Conservation (phyloP, 495 filamentous ascomycete genomes). For the Opeltia flavorubescens region DNA sequence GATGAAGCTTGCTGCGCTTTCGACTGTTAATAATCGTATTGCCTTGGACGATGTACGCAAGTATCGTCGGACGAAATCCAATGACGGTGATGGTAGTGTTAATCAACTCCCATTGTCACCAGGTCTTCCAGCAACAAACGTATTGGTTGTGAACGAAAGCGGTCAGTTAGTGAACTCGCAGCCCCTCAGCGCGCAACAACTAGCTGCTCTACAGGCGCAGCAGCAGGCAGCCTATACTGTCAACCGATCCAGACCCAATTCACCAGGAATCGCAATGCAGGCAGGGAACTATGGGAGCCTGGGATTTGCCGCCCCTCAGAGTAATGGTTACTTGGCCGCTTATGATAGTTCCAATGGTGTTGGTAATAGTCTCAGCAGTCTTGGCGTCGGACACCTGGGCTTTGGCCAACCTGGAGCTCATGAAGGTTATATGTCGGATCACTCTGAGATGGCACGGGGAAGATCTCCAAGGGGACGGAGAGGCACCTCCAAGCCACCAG, state of each 20-base stretch:
- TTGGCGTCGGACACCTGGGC: conserved; percentile 66
- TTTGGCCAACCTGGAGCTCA: conserved; percentile 38
- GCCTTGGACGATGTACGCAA: conserved; percentile 92
- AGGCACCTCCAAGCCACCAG: conserved; percentile 92
- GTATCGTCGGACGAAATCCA: conserved; percentile 80
- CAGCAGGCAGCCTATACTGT: conserved; percentile 65
- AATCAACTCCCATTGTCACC: conserved; percentile 33
- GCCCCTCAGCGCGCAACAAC: conserved; percentile 71
- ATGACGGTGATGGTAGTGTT: conserved; percentile 53
- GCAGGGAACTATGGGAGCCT: conserved; percentile 48
- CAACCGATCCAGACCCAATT: conserved; percentile 81
- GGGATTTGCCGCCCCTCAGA: conserved; percentile 78
- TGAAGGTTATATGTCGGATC: conserved; percentile 90
- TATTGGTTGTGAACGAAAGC: conserved; percentile 82
- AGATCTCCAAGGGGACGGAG: conserved; percentile 84
- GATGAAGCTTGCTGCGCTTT: conserved; percentile 95
- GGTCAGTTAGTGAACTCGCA: conserved; percentile 77
- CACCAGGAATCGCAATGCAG: conserved; percentile 79
- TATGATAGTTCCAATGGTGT: conserved; percentile 67
- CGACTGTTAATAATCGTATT: conserved; percentile 96
- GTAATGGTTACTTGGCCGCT: conserved; percentile 86
- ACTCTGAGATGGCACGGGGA: conserved; percentile 78
- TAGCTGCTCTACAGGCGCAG: conserved; percentile 73
- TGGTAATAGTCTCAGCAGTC: conserved; percentile 54
- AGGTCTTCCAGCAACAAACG: conserved; percentile 35